A percentile compares a stretch with the other conserved stretches of the same genome.
Evolutionary conservation across 768 basidiomycete genomes (phyloP).

Genomic region (Mrakia gelida): DNA sequence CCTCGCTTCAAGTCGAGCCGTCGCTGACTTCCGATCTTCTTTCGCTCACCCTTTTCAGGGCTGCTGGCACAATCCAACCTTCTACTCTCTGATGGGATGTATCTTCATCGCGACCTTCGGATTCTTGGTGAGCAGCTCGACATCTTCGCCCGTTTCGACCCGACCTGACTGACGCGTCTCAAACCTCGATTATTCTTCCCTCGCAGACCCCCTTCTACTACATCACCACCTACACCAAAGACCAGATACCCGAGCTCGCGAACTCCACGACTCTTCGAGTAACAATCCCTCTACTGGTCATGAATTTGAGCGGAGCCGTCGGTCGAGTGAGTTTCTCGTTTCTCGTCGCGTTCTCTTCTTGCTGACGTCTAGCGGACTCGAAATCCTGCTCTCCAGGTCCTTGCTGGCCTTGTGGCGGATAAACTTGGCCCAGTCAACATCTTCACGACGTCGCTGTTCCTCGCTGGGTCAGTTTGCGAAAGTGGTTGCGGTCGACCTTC

Average conservation of each 20-base stretch:
- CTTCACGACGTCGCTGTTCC: background rate
- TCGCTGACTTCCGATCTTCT: too few species aligned
- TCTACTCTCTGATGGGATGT: slow-evolving; percentile 6
- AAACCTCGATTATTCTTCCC: too few species aligned
- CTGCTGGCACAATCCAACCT: background rate
- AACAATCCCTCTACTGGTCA: background rate
- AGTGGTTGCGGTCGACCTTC: background rate
- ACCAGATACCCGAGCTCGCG: background rate
- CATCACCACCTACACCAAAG: slow-evolving; percentile 16
- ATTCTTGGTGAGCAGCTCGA: background rate
- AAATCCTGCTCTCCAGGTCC: background rate
- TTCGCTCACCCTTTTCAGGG: background rate
- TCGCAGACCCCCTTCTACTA: slow-evolving; percentile 5
- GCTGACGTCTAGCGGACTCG: too few species aligned
- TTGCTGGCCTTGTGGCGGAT: slow-evolving; percentile 1
- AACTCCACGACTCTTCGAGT: slow-evolving; percentile 1
- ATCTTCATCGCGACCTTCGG: slow-evolving; percentile 16
- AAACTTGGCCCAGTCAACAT: slow-evolving; percentile 13
- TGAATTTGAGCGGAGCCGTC: slow-evolving; percentile 7
- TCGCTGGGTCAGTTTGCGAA: slow-evolving; percentile 3
- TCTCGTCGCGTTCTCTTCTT: background rate
- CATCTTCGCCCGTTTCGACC: background rate
- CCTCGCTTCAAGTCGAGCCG: background rate
- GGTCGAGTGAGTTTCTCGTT: slow-evolving; percentile 9
- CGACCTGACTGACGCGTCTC: too few species aligned